Base-by-base conservation (phyloP, 768 basidiomycete genomes). In the Mycena albidolilacea region DNA sequence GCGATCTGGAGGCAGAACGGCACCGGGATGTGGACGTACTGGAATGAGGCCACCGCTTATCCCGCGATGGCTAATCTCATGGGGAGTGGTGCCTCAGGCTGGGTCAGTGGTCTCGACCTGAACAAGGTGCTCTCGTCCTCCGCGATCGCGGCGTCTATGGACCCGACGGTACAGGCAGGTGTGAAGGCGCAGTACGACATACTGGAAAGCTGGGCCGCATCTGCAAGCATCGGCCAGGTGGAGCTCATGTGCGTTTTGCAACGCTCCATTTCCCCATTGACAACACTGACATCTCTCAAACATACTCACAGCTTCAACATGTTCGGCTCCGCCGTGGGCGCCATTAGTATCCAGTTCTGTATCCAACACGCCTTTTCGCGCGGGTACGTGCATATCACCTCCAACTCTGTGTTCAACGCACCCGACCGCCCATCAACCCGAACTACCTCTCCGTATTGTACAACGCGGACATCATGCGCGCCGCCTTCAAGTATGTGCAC, bases 11-110 rank as follows among this genome's bases (percentile, higher is more conserved):
- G 23, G 12, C 17, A 35, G 50, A 70, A 72, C 23, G 75, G 75
- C 7, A 76, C 75, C 1, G 75, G 75, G 10, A 72, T 76, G 75
- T 76, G 71, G 71, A 76, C 71, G 38, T 76, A 76, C 60, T 70
- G 60, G 75, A 76, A 76, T 65, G 75, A 73, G 62, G 75, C 75
- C 11, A 70, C 50, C 12, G 75, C 75, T 55, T 76, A 76, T 54
- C 75, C 75, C 10, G 46, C 71, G 11, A 70, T 70, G 0, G 35
- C 54, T 7, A 44, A 76, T n/a, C 68, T 76, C 35, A 76, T 76
- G 75, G 68, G 68, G 12, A 64, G 17, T 57, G 46, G 60, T 54
- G 52, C 68, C 3, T 55, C 71, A 3, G 15, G 7, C 7, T 76
- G 75, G 75, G 69, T 54, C 6, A n/a, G 55, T 1, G 52, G 54